These are phyloP conservation scores for Naematelia encephala DNA, from an alignment of 768 basidiomycete species.

Conservation along the genomic window DNA sequence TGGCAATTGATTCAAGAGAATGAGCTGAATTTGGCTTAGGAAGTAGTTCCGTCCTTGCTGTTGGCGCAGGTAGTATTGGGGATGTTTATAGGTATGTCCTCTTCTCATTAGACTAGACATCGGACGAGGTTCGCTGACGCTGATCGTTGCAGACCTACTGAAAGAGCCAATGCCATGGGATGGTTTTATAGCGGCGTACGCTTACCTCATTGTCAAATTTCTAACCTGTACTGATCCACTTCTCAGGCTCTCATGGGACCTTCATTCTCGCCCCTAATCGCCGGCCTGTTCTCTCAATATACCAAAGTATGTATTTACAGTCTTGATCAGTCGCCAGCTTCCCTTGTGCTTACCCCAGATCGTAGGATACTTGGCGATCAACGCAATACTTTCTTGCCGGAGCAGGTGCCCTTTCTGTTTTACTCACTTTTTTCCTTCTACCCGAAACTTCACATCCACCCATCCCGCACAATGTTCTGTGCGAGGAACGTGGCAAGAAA, in stretches of 20 bases:
- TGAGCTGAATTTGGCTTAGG: conserved; percentile 21
- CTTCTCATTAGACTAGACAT: too few relatives aligned
- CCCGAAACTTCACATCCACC: conserved; percentile 49
- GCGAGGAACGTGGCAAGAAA: conserved; percentile 31
- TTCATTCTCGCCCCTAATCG: conserved; percentile 35
- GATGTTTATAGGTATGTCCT: conserved; percentile 40
- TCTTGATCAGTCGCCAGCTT: not conserved
- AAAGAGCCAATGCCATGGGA: conserved; percentile 43
- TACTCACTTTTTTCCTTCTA: conserved; percentile 36
- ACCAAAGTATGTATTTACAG: conserved; percentile 29
- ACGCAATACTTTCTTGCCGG: conserved; percentile 39
- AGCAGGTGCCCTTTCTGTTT: conserved; percentile 27
- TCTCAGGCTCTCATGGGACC: conserved; percentile 2
- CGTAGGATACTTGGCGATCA: conserved; percentile 31
- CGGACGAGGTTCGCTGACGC: too few relatives aligned
- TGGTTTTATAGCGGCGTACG: conserved; percentile 41
- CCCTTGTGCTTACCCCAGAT: not conserved
- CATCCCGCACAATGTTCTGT: conserved; percentile 37
- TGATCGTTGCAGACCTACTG: conserved; percentile 29
- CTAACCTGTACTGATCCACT: too few relatives aligned
- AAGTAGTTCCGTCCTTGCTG: conserved; percentile 56
- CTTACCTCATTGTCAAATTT: not conserved
- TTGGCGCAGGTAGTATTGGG: conserved; percentile 58
- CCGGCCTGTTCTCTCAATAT: conserved; percentile 44
- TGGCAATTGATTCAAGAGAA: too few relatives aligned